Evolutionary conservation across 1,284 basidiomycete genomes (phyloP).

Genomic region (Afroboletus lepidellus): DNA sequence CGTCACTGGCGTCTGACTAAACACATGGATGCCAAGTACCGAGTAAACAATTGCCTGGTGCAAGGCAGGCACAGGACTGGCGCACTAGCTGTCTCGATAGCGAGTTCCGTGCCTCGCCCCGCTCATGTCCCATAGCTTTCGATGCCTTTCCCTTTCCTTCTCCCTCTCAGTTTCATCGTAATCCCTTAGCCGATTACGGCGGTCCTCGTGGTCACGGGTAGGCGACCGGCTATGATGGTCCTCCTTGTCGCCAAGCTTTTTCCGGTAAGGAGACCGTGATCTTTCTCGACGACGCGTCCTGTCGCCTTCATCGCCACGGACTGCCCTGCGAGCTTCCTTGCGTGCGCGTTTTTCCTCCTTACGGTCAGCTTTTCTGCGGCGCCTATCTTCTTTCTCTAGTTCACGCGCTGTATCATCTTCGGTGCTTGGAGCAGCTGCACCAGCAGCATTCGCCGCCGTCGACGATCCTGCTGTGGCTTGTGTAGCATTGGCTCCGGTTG

Average conservation of each 20-base stretch:
- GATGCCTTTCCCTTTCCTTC: slow-evolving; percentile 50
- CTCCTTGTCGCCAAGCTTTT: slow-evolving; percentile 17
- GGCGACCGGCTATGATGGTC: slow-evolving; percentile 29
- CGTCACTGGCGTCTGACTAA: slow-evolving; percentile 13
- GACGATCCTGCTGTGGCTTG: slow-evolving; percentile 18
- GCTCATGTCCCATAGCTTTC: slow-evolving; percentile 52
- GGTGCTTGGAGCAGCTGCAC: slow-evolving; percentile 31
- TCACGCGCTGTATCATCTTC: slow-evolving; percentile 34
- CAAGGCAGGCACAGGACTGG: slow-evolving; percentile 5
- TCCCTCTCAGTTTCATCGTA: slow-evolving; percentile 47
- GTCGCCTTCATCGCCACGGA: slow-evolving; percentile 32
- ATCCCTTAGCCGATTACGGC: slow-evolving; percentile 23
- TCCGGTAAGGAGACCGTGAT: slow-evolving; percentile 44
- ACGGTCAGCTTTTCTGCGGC: slow-evolving; percentile 55
- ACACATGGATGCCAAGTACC: slow-evolving; percentile 11
- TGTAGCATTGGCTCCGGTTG: slow-evolving; percentile 42
- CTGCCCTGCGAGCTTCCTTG: slow-evolving; percentile 47
- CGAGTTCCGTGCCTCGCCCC: slow-evolving; percentile 36
- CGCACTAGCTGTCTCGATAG: slow-evolving; percentile 21
- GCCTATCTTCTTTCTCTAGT: slow-evolving; percentile 56
- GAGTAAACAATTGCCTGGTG: slow-evolving; percentile 4
- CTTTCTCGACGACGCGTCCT: slow-evolving; percentile 33
- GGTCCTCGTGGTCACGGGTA: slow-evolving; percentile 26
- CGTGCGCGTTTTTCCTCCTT: slow-evolving; percentile 56
- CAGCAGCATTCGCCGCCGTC: slow-evolving; percentile 13